Percentiles rank a stretch among this genome's conserved stretches.
phyloP scores from a whole-genome alignment of 768 basidiomycete species.

The Clitopilus hobsonii region DNA sequence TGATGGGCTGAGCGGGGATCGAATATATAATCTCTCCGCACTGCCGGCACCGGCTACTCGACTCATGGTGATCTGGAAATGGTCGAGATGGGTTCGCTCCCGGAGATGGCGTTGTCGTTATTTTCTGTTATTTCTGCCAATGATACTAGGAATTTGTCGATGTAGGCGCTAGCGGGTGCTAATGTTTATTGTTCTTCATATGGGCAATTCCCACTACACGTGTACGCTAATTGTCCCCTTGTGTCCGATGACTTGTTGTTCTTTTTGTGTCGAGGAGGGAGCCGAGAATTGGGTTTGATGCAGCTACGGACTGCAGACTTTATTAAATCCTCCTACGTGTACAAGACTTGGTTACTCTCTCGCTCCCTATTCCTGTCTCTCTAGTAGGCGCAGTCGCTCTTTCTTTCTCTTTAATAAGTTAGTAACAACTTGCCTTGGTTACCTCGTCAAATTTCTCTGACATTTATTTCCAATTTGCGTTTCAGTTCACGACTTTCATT shows the following conservation, averaged over 20 bases:
- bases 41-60: constrained; percentile 17
- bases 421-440: constrained; percentile 2
- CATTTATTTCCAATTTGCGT: constrained; percentile 16
- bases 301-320: background rate
- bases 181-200: background rate
- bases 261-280: background rate
- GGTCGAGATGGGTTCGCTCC: background rate
- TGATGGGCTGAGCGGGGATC: constrained; percentile 24
- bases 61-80: background rate
- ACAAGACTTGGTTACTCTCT: background rate
- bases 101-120: background rate
- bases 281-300: background rate
- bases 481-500: constrained; percentile 28
- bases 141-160: background rate
- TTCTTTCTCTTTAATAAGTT: background rate
- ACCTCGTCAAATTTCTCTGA: constrained; percentile 6
- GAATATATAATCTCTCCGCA: constrained; percentile 20
- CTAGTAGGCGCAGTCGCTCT: background rate
- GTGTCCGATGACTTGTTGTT: background rate
- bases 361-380: background rate
- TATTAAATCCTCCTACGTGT: background rate
- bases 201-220: background rate
- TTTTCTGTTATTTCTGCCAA: background rate
- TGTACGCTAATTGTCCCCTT: background rate
- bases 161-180: background rate